Evolutionary conservation across 805 yeast genomes (phyloP).

Genomic region (Wickerhamiella allomyrinae): DNA sequence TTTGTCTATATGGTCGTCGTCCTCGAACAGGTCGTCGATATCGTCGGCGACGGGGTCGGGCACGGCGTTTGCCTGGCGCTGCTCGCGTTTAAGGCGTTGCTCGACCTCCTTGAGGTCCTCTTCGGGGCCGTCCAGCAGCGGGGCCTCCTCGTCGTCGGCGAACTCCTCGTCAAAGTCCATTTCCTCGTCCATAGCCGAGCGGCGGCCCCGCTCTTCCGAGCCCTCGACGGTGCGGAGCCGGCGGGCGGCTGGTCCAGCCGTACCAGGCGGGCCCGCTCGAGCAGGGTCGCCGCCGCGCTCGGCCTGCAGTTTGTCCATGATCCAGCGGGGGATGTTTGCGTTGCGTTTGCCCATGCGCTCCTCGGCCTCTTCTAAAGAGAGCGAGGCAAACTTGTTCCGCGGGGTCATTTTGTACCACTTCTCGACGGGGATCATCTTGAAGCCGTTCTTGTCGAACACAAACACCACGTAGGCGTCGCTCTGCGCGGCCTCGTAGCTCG

Average conservation of each 20-base stretch:
- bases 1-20: constrained; percentile 56
- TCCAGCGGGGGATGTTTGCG: constrained; percentile 71
- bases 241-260: constrained; percentile 25
- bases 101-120: constrained; percentile 89
- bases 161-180: constrained; percentile 81
- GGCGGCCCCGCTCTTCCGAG: constrained; percentile 28
- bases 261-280: background rate
- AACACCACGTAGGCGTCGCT: constrained; percentile 75
- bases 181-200: constrained; percentile 60
- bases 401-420: constrained; percentile 89
- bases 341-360: constrained; percentile 73
- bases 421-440: constrained; percentile 89
- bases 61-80: constrained; percentile 41
- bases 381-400: constrained; percentile 81
- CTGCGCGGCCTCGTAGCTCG: constrained; percentile 85
- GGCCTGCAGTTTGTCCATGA: constrained; percentile 55
- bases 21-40: constrained; percentile 54
- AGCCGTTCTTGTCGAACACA: constrained; percentile 74
- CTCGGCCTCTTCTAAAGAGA: constrained; percentile 93
- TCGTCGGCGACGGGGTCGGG: constrained; percentile 48
- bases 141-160: constrained; percentile 98
- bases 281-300: constrained; percentile 1
- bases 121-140: constrained; percentile 88
- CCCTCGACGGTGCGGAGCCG: constrained; percentile 24
- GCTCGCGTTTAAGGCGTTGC: constrained; percentile 28